These are phyloP conservation scores for Neocallimastix lanati DNA, from an alignment of 192 early-diverging fungal genomes.

Conservation along the genomic window DNA sequence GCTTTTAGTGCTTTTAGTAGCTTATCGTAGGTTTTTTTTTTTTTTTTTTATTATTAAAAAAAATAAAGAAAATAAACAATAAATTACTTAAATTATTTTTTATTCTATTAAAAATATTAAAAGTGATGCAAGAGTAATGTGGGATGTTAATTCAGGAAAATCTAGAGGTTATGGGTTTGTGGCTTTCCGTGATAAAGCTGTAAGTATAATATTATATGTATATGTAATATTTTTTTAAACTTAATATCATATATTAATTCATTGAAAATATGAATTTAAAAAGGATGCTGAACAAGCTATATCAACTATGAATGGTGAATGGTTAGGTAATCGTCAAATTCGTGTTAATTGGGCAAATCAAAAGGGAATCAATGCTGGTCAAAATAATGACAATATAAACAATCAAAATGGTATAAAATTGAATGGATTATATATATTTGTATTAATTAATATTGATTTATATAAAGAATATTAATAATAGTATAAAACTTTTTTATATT, in stretches of 20 bases:
- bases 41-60: neutral
- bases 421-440: no score
- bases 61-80: no score
- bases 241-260: no score
- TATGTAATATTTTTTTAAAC: no score
- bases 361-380: conserved; percentile 20
- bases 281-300: conserved; percentile 75
- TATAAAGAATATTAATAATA: no score
- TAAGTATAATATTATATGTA: conserved; percentile 4
- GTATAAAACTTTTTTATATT: neutral
- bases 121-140: conserved; percentile 85
- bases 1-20: conserved; percentile 55
- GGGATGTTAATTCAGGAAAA: conserved; percentile 72
- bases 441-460: no score
- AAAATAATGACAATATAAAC: neutral
- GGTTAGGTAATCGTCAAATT: conserved; percentile 67
- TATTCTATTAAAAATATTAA: neutral
- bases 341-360: conserved; percentile 92
- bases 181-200: conserved; percentile 60
- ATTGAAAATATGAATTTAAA: neutral
- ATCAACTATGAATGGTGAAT: conserved; percentile 69
- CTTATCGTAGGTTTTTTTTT: conserved; percentile 41
- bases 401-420: neutral
- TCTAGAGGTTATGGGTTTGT: conserved; percentile 86
- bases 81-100: no score